Percentiles rank a stretch among this genome's conserved stretches.
Evolutionary conservation across 352 stramenopile species (phyloP).

Genomic region (Phytopythium aichiense): DNA sequence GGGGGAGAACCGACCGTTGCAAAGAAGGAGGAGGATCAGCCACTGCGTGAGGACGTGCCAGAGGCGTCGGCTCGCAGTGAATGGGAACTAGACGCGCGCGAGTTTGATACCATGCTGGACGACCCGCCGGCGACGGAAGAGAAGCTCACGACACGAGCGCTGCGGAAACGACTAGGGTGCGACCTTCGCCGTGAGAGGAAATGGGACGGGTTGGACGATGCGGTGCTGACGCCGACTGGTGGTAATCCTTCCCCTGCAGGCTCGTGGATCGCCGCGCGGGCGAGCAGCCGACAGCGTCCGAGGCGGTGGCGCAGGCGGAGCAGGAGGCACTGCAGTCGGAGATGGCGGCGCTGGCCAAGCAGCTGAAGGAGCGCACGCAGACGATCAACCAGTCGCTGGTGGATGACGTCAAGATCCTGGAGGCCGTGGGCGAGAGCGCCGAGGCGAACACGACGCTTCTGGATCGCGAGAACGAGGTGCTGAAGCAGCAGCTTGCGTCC

Average conservation of each 20-base stretch:
- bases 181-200: not conserved
- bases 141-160: conserved; percentile 49
- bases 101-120: conserved; percentile 66
- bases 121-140: conserved; percentile 22
- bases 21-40: not conserved
- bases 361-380: conserved; percentile 70
- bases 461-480: conserved; percentile 52
- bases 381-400: conserved; percentile 68
- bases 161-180: conserved; percentile 57
- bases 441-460: conserved; percentile 61
- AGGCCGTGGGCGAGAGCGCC: conserved; percentile 64
- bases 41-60: not conserved
- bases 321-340: conserved; percentile 70
- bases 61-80: not conserved
- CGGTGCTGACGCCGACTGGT: not conserved
- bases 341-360: conserved; percentile 67
- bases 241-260: conserved; percentile 2
- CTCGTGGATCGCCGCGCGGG: conserved; percentile 31
- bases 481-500: conserved; percentile 62
- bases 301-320: conserved; percentile 47
- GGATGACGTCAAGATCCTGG: conserved; percentile 72
- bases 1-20: not conserved
- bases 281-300: conserved; percentile 25
- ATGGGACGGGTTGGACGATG: not conserved
- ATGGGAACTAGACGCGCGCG: conserved; percentile 34